These are phyloP conservation scores for Saccharomyces hybrid DNA, from an alignment of 1,139 yeast genomes.

Conservation along the genomic window DNA sequence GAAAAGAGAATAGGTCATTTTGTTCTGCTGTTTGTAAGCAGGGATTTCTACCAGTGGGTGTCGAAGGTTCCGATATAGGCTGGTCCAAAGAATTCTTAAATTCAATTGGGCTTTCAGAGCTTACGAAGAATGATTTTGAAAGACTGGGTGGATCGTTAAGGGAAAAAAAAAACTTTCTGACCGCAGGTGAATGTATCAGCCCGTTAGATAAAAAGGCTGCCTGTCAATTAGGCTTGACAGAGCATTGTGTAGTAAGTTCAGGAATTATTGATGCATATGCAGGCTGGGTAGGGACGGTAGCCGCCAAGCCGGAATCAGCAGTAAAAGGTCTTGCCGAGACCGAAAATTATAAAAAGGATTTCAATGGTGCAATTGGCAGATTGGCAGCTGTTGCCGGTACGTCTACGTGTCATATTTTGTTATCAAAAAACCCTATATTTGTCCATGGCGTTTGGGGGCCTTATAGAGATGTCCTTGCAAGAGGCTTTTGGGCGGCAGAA, in stretches of 20 bases:
- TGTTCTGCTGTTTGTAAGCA: constrained; percentile 94
- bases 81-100: constrained; percentile 80
- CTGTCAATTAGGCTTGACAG: constrained; percentile 73
- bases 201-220: constrained; percentile 61
- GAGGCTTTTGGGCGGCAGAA: constrained; percentile 93
- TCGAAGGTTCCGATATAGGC: constrained; percentile 76
- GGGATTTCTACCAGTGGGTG: constrained; percentile 89
- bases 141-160: constrained; percentile 67
- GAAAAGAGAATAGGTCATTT: constrained; percentile 74
- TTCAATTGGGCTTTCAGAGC: constrained; percentile 63
- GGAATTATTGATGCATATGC: constrained; percentile 98
- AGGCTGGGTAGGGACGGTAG: constrained; percentile 98
- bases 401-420: constrained; percentile 89
- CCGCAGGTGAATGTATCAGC: constrained; percentile 89
- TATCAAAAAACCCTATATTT: constrained; percentile 78
- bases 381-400: constrained; percentile 98
- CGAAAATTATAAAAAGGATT: constrained; percentile 42
- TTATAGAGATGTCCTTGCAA: constrained; percentile 83
- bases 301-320: constrained; percentile 45
- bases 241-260: constrained; percentile 78
- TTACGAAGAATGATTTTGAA: constrained; percentile 66
- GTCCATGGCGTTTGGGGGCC: constrained; percentile 99
- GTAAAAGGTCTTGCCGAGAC: constrained; percentile 28
- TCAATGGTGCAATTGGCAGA: constrained; percentile 55
- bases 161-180: constrained; percentile 46